Base-by-base conservation (phyloP, 2,329 filamentous ascomycete genomes). In the Colletotrichum tamarilloi region DNA sequence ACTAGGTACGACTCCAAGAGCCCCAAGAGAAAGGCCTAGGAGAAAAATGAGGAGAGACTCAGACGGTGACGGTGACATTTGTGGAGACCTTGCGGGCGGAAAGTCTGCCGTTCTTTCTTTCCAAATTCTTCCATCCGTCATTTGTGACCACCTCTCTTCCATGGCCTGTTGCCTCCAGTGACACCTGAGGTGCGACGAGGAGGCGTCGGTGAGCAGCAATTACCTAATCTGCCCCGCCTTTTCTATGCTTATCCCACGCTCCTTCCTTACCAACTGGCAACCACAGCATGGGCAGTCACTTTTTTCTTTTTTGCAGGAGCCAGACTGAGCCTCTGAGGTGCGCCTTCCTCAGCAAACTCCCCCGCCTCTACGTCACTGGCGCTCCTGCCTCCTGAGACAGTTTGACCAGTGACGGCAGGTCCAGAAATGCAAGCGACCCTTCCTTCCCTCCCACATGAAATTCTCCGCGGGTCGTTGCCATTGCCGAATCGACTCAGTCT, bases 191-290 rank as follows among this genome's bases (percentile, higher is more conserved):
- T 32, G 16, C 38, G 12, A 14, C 26, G 26, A 63, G 32, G 19
- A 63, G 5, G 26, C 14, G 12, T 24, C 22, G 16, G 11, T 9
- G 12, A 16, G 1, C n/a, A 26, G 30, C 16, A 24, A 38, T 69
- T 73, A 73, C 70, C 24, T 69, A 72, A 73, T 69, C 66, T 53
- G 14, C 35, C 64, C 65, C 68, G 64, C 68, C 64, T 49, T 67
- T 12, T 62, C 28, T 49, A 32, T 22, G 30, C 38, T 30, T 26
- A 8, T 26, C 57, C 63, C 57, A 9, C 58, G 52, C 58, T 49
- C 52, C 56, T 68, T 32, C 32, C 32, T 32, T 38, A 58, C 4
- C 22, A 56, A 62, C 64, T 30, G 30, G 30, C 26, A 58, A 26
- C 52, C 38, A 42, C 14, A 19, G 5, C 16, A n/a, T 46, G 16